These are phyloP conservation scores for Canariomyces notabilis DNA, from an alignment of 2,329 filamentous ascomycete genomes.

Conservation along the genomic window DNA sequence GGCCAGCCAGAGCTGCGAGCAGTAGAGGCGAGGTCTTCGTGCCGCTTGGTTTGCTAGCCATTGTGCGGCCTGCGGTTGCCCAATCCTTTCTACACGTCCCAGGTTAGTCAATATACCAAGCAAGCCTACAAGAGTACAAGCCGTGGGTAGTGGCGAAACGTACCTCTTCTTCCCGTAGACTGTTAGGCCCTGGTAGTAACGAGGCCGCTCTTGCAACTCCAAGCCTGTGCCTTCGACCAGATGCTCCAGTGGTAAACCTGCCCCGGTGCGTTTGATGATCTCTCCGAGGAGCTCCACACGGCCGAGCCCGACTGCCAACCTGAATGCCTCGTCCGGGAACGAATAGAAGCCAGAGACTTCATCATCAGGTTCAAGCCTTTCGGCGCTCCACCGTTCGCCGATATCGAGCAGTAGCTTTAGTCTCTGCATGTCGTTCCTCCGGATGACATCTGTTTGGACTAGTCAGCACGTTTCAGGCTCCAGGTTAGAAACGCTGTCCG, in stretches of 20 bases:
- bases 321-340: conserved; percentile 40
- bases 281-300: conserved; percentile 55
- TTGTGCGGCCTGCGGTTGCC: conserved; percentile 57
- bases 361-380: conserved; percentile 35
- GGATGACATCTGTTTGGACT: conserved; percentile 34
- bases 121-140: no score
- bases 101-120: neutral
- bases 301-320: conserved; percentile 40
- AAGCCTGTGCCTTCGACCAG: conserved; percentile 62
- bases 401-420: conserved; percentile 56
- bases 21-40: conserved; percentile 54
- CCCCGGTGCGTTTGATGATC: conserved; percentile 62
- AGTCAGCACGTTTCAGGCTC: conserved; percentile 1
- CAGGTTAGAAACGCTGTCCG: neutral
- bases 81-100: conserved; percentile 52
- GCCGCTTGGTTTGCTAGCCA: conserved; percentile 36
- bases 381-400: conserved; percentile 39
- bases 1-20: conserved; percentile 51
- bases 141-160: neutral
- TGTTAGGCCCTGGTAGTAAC: conserved; percentile 70
- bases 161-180: conserved; percentile 67
- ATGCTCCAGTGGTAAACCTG: conserved; percentile 63
- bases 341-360: conserved; percentile 31
- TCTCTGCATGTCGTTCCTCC: conserved; percentile 47
- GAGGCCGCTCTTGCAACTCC: conserved; percentile 58